Conservation (phyloP, 306 rosid genomes). For the Medicago ruthenica region DNA sequence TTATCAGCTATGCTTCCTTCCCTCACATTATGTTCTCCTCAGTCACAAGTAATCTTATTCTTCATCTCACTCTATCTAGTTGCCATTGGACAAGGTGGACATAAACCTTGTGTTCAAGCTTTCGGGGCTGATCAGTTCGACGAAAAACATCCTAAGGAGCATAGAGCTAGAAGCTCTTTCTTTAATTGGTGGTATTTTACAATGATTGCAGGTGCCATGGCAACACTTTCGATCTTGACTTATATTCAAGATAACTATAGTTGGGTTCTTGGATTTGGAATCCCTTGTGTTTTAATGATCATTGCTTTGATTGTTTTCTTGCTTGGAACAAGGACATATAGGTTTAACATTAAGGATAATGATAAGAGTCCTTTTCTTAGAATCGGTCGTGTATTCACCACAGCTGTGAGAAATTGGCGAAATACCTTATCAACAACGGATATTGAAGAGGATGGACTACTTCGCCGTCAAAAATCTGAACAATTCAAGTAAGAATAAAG, state of each 20-base stretch:
- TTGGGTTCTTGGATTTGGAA: constrained; percentile 74
- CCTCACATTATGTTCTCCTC: constrained; percentile 45
- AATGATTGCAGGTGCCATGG: constrained; percentile 47
- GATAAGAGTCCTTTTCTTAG: constrained; percentile 54
- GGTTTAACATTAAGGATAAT: constrained; percentile 42
- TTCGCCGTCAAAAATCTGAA: background rate
- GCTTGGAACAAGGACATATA: constrained; percentile 62
- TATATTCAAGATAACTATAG: constrained; percentile 63
- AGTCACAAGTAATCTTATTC: constrained; percentile 56
- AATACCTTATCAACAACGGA: background rate
- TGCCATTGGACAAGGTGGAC: constrained; percentile 26
- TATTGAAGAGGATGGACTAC: constrained; percentile 36
- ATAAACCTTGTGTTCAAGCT: constrained; percentile 27
- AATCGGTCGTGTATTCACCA: constrained; percentile 51
- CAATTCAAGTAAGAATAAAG: constrained; percentile 19
- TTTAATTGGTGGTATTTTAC: constrained; percentile 89
- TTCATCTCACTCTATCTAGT: constrained; percentile 44
- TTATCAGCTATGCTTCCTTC: constrained; percentile 61
- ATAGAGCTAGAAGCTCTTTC: constrained; percentile 75
- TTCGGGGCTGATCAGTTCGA: constrained; percentile 56
- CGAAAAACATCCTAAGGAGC: constrained; percentile 60
- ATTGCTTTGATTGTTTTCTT: constrained; percentile 58
- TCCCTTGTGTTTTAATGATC: constrained; percentile 60
- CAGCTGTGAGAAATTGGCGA: constrained; percentile 48
- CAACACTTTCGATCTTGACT: constrained; percentile 45